Evolutionary conservation across 108 stramenopile genomes (phyloP), one percentile per base, ranked within the genome.

Genomic region (Cylindrotheca closterium): DNA sequence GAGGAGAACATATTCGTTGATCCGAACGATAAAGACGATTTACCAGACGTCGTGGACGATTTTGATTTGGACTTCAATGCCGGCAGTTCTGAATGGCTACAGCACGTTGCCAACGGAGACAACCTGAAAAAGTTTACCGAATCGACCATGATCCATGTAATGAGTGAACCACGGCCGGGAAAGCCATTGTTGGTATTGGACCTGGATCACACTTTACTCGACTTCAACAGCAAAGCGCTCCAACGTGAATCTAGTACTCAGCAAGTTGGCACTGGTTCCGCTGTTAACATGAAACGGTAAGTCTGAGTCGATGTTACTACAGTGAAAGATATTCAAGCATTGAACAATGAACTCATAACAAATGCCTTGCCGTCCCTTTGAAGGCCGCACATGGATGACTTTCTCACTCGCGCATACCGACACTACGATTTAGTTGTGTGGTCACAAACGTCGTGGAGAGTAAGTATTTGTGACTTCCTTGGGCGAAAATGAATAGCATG

Each of bases 381-480:
- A 67, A 84, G 95, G 26, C 96, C 96, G 0, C 80, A 85, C 68
- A 91, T 96, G 90, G 93, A 96, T 74, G 72, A 87, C 7, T 97
- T 97, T 55, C 77, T 97, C 0, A 62, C 80, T 0, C 60, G 73
- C 42, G 77, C 79, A 31, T 98, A 97, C 77, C 74, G 78, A 49
- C 54, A 91, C 69, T 98, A 95, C 69, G 96, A 98, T 75, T 66
- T 98, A 42, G 93, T 91, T 0, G 89, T 96, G 4, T 98, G 98
- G 98, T 78, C 75, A 19, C 98, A 98, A 77, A 98, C 98, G 23
- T 86, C 83, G 4, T 98, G 98, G 98, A 73, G 94, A 53, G 64
- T 65, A 65, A 65, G 64, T 65, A 10, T 45, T 12, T 45, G 42
- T 8, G 15, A 45, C 12, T 45, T 45, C 15, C 12, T 1, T 1